phyloP scores from a whole-genome alignment of 2,329 filamentous ascomycete genomes.

The Teratosphaeriaceae sp. region DNA sequence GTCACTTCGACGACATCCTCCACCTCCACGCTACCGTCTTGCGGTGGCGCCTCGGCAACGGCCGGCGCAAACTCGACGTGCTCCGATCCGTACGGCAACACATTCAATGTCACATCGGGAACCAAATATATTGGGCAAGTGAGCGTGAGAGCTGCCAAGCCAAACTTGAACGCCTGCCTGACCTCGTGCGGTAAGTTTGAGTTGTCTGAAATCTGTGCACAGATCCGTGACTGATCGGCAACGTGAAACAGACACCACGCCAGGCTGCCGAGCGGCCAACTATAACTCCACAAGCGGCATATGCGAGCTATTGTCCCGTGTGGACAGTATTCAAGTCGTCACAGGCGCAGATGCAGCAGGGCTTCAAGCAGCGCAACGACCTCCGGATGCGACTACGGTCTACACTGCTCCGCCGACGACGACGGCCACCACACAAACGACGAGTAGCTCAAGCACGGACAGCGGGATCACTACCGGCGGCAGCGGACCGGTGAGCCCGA shows the following conservation, averaged over 20 bases:
- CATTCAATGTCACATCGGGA: conserved; percentile 17
- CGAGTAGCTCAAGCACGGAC: conserved; percentile 1
- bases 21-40: conserved; percentile 3
- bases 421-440: conserved; percentile 3
- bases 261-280: conserved; percentile 19
- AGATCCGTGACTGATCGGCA: neutral
- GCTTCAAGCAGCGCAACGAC: conserved; percentile 11
- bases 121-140: conserved; percentile 16
- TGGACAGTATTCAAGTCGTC: conserved; percentile 17
- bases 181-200: conserved; percentile 12
- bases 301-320: conserved; percentile 18
- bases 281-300: conserved; percentile 15
- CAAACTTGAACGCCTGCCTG: conserved; percentile 16
- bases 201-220: neutral
- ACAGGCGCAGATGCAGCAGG: conserved; percentile 9
- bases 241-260: conserved; percentile 8
- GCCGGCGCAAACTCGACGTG: conserved; percentile 5
- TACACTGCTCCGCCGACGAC: conserved; percentile 11
- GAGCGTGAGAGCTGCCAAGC: conserved; percentile 13
- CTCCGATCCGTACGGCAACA: conserved; percentile 16
- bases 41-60: conserved; percentile 1
- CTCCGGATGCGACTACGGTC: conserved; percentile 12
- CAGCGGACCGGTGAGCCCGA: conserved; percentile 1
- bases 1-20: conserved; percentile 2
- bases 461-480: conserved; percentile 1